phyloP scores from a whole-genome alignment of 2,329 filamentous ascomycete genomes.

The Beauveria medogensis region DNA sequence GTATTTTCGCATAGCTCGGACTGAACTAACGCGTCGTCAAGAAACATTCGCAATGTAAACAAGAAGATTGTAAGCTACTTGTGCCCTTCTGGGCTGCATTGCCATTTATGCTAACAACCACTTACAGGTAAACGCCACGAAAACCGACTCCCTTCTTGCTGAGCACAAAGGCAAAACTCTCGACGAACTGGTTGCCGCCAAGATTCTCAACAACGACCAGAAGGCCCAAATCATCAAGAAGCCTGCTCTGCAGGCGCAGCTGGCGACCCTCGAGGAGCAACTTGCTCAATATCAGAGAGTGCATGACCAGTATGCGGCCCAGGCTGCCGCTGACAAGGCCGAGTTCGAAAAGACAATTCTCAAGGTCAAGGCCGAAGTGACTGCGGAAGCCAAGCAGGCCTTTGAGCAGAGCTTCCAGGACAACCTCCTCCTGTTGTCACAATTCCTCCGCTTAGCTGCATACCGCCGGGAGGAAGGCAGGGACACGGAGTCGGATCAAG shows the following conservation, averaged over 20 bases:
- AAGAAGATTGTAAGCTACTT: slow-evolving; percentile 73
- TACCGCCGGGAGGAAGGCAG: slow-evolving; percentile 64
- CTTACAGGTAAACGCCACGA: slow-evolving; percentile 57
- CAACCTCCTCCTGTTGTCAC: slow-evolving; percentile 62
- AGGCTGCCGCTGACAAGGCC: slow-evolving; percentile 49
- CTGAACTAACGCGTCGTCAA: slow-evolving; percentile 27
- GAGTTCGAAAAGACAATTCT: slow-evolving; percentile 51
- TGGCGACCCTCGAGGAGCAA: slow-evolving; percentile 66
- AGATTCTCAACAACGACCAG: slow-evolving; percentile 75
- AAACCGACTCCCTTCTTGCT: slow-evolving; percentile 60
- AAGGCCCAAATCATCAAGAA: slow-evolving; percentile 72
- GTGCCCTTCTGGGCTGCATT: slow-evolving; percentile 9
- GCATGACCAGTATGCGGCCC: slow-evolving; percentile 61
- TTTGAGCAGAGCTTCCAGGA: slow-evolving; percentile 50
- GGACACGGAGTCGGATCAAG: slow-evolving; percentile 59
- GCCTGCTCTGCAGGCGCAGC: slow-evolving; percentile 59
- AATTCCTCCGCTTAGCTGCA: slow-evolving; percentile 73
- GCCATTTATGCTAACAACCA: background rate
- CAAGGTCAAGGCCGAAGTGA: slow-evolving; percentile 45
- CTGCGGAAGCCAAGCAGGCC: slow-evolving; percentile 43
- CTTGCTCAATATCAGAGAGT: slow-evolving; percentile 67
- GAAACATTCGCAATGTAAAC: slow-evolving; percentile 82
- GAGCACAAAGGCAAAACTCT: slow-evolving; percentile 64
- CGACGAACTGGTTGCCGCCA: slow-evolving; percentile 61
- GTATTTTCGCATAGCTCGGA: background rate